Conservation (phyloP, 2,329 filamentous ascomycete species). For the Verticillium isaacii region DNA sequence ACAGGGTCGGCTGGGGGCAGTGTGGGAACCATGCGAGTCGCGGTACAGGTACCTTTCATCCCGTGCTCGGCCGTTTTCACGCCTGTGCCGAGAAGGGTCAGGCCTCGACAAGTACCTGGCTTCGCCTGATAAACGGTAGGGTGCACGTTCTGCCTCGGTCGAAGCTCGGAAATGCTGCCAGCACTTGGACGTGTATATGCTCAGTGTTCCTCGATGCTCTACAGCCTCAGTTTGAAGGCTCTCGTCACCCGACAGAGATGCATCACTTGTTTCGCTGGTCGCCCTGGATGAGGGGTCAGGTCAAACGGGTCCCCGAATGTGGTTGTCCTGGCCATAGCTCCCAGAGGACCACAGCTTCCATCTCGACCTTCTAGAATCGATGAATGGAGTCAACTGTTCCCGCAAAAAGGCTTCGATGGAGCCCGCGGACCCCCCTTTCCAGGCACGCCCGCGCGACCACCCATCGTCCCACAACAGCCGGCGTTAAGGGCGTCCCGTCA, state of each 20-base stretch:
- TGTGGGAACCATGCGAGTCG: constrained; percentile 1
- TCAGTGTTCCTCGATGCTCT: background rate
- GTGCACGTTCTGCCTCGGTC: background rate
- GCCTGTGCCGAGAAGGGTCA: constrained; percentile 6
- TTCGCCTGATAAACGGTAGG: background rate
- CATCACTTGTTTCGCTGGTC: background rate
- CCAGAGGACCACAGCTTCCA: background rate
- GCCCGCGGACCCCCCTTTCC: constrained; percentile 9
- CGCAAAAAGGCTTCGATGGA: constrained; percentile 14
- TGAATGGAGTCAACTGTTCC: constrained; percentile 13
- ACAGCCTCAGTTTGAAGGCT: background rate
- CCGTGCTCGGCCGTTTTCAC: background rate
- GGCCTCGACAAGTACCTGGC: background rate
- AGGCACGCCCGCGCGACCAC: constrained; percentile 4
- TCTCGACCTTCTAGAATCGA: constrained; percentile 13
- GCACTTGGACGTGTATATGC: background rate
- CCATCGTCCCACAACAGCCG: constrained; percentile 11
- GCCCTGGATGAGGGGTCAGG: background rate
- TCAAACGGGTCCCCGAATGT: background rate
- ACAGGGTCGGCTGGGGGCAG: constrained; percentile 1
- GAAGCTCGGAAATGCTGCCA: background rate
- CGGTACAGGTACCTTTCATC: background rate
- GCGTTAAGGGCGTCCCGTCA: background rate
- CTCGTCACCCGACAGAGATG: background rate
- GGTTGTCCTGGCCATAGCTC: constrained; percentile 11